phyloP scores from a whole-genome alignment of 2,329 filamentous ascomycete genomes.

The Fusarium heterosporum region DNA sequence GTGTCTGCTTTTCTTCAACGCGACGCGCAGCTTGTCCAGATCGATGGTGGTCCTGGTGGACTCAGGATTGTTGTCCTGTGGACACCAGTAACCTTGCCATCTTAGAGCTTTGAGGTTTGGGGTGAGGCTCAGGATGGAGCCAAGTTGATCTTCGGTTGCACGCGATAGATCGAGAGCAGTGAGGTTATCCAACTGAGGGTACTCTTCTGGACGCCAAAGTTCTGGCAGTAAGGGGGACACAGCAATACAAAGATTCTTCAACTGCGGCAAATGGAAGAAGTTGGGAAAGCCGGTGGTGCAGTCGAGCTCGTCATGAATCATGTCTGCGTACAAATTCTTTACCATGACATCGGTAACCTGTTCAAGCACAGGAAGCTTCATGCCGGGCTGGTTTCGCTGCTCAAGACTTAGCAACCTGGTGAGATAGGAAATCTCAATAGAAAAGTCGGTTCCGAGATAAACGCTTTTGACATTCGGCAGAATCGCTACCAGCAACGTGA shows the following conservation, averaged over 20 bases:
- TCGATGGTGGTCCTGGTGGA: not conserved
- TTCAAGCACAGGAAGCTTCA: not conserved
- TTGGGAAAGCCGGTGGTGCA: not conserved
- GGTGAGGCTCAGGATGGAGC: not conserved
- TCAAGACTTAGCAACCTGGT: not conserved
- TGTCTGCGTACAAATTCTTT: not conserved
- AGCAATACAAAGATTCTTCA: not conserved
- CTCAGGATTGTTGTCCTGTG: not conserved
- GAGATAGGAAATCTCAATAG: not conserved
- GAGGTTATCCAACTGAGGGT: not conserved
- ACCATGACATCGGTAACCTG: not conserved
- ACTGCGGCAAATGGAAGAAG: not conserved
- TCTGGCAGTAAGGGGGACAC: not conserved
- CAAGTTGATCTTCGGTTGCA: not conserved
- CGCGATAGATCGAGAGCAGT: not conserved
- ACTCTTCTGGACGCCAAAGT: fast-evolving
- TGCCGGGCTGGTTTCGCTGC: fast-evolving
- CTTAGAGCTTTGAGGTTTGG: not conserved
- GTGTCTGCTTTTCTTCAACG: not conserved
- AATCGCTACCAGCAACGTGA: not conserved
- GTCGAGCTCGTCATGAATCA: not conserved
- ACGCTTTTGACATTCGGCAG: not conserved
- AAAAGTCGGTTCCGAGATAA: not conserved
- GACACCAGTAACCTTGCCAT: not conserved
- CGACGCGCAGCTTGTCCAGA: not conserved